Percentiles rank a stretch among this genome's conserved stretches.
These are phyloP conservation scores for Penicillium salamii DNA, from an alignment of 495 filamentous ascomycete genomes.

Conservation along the genomic window DNA sequence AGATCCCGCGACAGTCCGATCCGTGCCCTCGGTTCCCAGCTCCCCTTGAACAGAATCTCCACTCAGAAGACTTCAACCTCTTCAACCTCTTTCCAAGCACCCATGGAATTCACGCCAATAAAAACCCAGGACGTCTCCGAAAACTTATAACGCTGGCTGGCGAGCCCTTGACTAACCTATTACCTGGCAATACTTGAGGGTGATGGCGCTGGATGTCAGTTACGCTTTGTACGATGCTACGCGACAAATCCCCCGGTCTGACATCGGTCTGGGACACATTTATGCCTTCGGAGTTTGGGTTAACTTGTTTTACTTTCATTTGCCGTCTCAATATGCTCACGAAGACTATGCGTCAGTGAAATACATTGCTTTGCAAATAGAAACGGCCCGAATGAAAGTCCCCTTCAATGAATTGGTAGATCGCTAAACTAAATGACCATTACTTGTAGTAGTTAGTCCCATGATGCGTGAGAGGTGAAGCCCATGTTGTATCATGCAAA, in stretches of 20 bases:
- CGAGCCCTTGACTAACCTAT: conserved; percentile 1
- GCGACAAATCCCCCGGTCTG: conserved; percentile 10
- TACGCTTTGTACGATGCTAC: conserved; percentile 29
- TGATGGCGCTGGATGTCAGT: conserved; percentile 9
- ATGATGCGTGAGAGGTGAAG: too few species aligned
- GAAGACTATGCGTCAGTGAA: background rate
- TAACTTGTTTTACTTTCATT: background rate
- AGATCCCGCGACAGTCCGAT: conserved; percentile 21
- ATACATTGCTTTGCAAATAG: conserved; percentile 11
- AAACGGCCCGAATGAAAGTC: conserved; percentile 3
- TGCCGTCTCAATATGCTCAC: background rate
- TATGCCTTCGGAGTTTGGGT: conserved; percentile 10
- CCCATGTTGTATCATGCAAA: too few species aligned
- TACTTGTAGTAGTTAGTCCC: background rate
- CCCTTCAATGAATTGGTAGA: background rate
- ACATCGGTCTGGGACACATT: conserved; percentile 7
- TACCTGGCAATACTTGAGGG: background rate
- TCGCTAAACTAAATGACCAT: background rate
- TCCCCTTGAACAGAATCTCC: conserved; percentile 15
- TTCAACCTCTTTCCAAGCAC: conserved; percentile 3
- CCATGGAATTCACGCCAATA: conserved; percentile 3
- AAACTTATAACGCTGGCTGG: background rate
- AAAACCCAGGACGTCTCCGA: conserved; percentile 1
- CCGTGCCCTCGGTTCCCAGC: conserved; percentile 20
- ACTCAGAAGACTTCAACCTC: conserved; percentile 2